Evolutionary conservation across 2,329 filamentous ascomycete species (phyloP), one percentile per base, ranked within the genome.

Genomic region (Phaeosphaeriaceae sp.): DNA sequence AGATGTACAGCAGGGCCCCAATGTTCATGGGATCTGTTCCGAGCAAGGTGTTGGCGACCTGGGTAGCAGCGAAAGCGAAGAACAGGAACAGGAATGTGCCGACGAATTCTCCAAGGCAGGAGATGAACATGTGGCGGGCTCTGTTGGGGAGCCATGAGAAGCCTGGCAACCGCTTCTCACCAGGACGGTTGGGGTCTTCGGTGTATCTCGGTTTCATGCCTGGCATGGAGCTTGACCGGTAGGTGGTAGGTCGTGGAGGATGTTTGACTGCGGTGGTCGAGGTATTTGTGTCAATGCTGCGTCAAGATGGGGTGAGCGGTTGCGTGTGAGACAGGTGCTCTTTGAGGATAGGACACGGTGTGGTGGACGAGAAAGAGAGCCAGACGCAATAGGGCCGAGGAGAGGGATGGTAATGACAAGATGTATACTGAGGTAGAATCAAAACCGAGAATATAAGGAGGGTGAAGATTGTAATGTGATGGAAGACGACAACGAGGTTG

Each of bases 111-210:
- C 81, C 82, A 19, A 80, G 56, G 73, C 80, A 80, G 54, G 80
- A 78, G 58, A 83, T 74, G 64, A 82, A 68, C 54, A 83, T 72
- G 65, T 82, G 79, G 57, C 75, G 74, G 45, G 67, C 50, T 54
- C 67, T 69, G 63, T 82, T 81, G 5, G 81, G 79, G 49, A 83
- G 70, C 75, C 79, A 82, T 63, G 73, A 70, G 49, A 79, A 69
- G 51, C 75, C 75, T 19, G 72, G 70, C 3, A 81, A 54, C 20
- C 78, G 78, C 46, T 67, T 73, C 66, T 81, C 79, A 33, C 72
- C 70, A 50, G 62, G 71, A 22, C 57, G 70, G 25, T 63, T 62
- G 27, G 74, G 72, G 48, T 77, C 72, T 46, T 63, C 66, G 21
- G 71, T 75, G 58, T 75, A 74, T 5, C 64, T 60, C 20, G 68